Percentiles rank a stretch among this genome's conserved stretches.
Evolutionary conservation across 257 asterid genomes (phyloP).

Genomic region (Primulina huaijiensis): DNA sequence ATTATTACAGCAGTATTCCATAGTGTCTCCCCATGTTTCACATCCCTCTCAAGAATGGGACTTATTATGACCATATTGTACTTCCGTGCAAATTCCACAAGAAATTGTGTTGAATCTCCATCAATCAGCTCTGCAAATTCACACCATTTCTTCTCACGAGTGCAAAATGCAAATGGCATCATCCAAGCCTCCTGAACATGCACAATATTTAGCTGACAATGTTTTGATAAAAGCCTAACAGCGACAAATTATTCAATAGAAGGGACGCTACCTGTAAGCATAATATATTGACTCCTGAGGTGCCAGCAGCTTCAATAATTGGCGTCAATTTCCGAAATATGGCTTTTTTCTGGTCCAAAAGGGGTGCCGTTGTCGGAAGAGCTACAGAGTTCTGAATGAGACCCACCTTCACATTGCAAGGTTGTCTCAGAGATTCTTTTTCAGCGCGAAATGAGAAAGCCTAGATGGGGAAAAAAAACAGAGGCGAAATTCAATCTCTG

Average conservation of each 20-base stretch:
- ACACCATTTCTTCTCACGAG: slow-evolving; percentile 96
- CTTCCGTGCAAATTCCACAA: slow-evolving; percentile 69
- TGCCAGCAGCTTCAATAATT: slow-evolving; percentile 84
- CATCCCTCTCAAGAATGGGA: slow-evolving; percentile 93
- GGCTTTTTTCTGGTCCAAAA: slow-evolving; percentile 68
- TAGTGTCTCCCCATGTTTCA: slow-evolving; percentile 80
- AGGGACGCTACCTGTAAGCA: slow-evolving; percentile 74
- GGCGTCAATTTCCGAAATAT: slow-evolving; percentile 71
- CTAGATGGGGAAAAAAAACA: slow-evolving; percentile 34
- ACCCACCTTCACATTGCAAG: slow-evolving; percentile 84
- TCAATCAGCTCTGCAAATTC: slow-evolving; percentile 91
- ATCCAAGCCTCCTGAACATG: slow-evolving; percentile 86
- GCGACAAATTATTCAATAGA: slow-evolving; percentile 7
- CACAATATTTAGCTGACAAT: background rate
- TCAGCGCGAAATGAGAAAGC: slow-evolving; percentile 75
- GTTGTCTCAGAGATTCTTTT: slow-evolving; percentile 66
- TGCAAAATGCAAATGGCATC: slow-evolving; percentile 99
- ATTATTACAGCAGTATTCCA: slow-evolving; percentile 93
- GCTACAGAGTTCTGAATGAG: slow-evolving; percentile 77
- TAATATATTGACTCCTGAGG: slow-evolving; percentile 77
- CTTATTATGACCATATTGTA: slow-evolving; percentile 88
- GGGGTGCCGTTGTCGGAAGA: slow-evolving; percentile 69
- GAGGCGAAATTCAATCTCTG: background rate
- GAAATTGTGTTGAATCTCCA: slow-evolving; percentile 92
- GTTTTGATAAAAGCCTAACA: slow-evolving; percentile 14